Evolutionary conservation across 2,329 filamentous ascomycete genomes (phyloP).

Genomic region (Dactylellina parvicollis): DNA sequence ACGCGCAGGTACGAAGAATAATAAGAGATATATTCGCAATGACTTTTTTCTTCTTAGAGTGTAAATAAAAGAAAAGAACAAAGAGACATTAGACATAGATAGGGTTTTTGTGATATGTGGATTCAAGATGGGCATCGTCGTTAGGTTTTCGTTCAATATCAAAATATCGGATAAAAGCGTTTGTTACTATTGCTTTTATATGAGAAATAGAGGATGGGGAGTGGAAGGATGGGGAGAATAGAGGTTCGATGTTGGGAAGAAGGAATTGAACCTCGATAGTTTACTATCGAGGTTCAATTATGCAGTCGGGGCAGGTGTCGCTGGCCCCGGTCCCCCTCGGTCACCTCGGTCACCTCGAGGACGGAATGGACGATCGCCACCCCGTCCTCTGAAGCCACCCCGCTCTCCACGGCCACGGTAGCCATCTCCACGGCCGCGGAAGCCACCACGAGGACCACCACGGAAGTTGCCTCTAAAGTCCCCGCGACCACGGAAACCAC

Average conservation of each 20-base stretch:
- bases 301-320: conserved; percentile 34
- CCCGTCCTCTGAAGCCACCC: conserved; percentile 58
- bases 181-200: conserved; percentile 3
- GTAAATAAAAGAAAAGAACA: background rate
- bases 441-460: conserved; percentile 58
- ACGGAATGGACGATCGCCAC: conserved; percentile 60
- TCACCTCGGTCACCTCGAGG: conserved; percentile 47
- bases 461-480: conserved; percentile 61
- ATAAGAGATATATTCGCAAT: conserved; percentile 27
- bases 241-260: background rate
- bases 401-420: conserved; percentile 63
- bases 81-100: background rate
- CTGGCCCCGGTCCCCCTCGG: conserved; percentile 36
- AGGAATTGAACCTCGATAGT: background rate
- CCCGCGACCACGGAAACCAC: conserved; percentile 60
- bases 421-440: conserved; percentile 60
- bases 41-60: conserved; percentile 32
- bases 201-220: background rate
- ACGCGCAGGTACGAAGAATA: conserved; percentile 4
- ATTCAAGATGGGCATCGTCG: conserved; percentile 1
- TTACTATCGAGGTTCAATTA: conserved; percentile 22
- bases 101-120: conserved; percentile 4
- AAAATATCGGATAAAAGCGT: background rate
- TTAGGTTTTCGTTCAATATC: conserved; percentile 21
- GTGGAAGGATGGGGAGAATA: background rate